Percentiles rank a stretch among this genome's conserved stretches.
Conservation (phyloP, 257 asterid species). For the Solanum etuberosum region DNA sequence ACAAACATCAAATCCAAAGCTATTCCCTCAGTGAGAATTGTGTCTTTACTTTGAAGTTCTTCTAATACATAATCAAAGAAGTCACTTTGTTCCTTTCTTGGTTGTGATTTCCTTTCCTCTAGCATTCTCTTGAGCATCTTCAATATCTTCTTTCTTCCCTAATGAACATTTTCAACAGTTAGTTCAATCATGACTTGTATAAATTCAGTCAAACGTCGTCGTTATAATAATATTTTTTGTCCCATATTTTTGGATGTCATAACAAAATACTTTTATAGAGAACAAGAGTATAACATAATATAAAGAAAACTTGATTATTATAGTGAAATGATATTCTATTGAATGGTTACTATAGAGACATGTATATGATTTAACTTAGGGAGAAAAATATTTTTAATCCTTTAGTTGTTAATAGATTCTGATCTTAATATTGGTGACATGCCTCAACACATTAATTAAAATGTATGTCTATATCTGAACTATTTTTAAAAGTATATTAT, state of each 20-base stretch:
- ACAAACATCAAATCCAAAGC: conserved; percentile 92
- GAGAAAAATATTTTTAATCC: neutral
- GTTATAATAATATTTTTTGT: too few relatives aligned
- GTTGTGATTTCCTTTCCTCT: conserved; percentile 60
- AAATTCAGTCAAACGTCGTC: neutral
- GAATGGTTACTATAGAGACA: neutral
- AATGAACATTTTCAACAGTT: neutral
- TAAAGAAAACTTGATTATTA: neutral
- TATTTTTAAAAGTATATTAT: too few relatives aligned
- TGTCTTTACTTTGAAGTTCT: conserved; percentile 53
- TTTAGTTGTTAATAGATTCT: too few relatives aligned
- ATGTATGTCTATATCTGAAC: too few relatives aligned
- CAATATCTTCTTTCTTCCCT: conserved; percentile 86
- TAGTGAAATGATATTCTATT: neutral
- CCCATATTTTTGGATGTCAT: too few relatives aligned
- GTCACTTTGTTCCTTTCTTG: conserved; percentile 45
- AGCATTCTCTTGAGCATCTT: conserved; percentile 55
- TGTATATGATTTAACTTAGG: neutral
- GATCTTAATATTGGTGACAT: neutral
- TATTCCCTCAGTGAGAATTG: conserved; percentile 62
- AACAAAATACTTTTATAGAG: neutral
- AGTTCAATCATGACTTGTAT: neutral
- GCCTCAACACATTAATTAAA: neutral
- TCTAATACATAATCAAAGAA: conserved; percentile 76
- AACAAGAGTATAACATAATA: neutral